These are phyloP conservation scores for Mycena floridula DNA, from an alignment of 768 basidiomycete genomes.

Conservation along the genomic window DNA sequence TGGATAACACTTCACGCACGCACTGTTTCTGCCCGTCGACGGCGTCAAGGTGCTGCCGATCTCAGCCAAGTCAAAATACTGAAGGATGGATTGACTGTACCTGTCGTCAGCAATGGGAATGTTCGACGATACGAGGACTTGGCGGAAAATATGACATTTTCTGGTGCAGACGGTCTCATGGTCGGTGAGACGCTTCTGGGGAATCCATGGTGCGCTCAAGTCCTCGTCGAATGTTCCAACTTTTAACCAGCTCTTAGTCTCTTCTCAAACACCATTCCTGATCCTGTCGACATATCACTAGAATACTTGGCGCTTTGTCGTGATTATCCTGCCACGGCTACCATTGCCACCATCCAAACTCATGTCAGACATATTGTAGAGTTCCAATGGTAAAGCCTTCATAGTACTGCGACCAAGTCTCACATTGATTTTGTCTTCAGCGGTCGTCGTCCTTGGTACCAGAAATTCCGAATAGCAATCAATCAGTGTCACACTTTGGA, in stretches of 20 bases:
- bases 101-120: conserved; percentile 76
- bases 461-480: conserved; percentile 26
- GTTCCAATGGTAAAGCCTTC: conserved; percentile 50
- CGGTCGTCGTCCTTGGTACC: conserved; percentile 28
- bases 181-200: conserved; percentile 72
- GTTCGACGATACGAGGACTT: conserved; percentile 59
- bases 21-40: conserved; percentile 60
- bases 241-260: conserved; percentile 31
- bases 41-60: conserved; percentile 69
- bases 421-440: conserved; percentile 7
- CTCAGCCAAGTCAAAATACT: conserved; percentile 52
- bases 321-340: conserved; percentile 41
- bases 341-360: conserved; percentile 45
- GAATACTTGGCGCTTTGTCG: conserved; percentile 65
- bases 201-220: conserved; percentile 57
- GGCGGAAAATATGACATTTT: conserved; percentile 41
- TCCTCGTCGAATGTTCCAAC: not conserved
- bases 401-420: not conserved
- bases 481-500: conserved; percentile 21
- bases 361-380: conserved; percentile 67
- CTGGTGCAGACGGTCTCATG: conserved; percentile 72
- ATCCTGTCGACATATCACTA: conserved; percentile 59
- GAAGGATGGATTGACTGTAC: conserved; percentile 43
- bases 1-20: conserved; percentile 75
- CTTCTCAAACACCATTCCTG: conserved; percentile 47